Evolutionary conservation across 2,329 filamentous ascomycete genomes (phyloP).

Genomic region (Blumeriella jaapii): DNA sequence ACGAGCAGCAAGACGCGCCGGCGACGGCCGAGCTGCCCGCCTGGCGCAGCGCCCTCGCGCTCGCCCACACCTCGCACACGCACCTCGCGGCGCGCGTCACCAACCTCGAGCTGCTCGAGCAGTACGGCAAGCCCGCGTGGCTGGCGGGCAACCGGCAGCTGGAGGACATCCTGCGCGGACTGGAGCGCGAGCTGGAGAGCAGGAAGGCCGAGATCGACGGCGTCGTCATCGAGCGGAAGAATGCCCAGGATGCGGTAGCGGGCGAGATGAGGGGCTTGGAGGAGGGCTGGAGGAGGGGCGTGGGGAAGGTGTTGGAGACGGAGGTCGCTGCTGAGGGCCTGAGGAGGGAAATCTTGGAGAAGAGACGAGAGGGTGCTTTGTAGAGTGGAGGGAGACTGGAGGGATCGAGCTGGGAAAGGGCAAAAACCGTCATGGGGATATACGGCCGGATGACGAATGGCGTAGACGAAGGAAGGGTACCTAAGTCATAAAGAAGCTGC

Average conservation of each 20-base stretch:
- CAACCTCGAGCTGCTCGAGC: constrained; percentile 21
- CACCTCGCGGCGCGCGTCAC: constrained; percentile 36
- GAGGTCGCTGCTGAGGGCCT: constrained; percentile 73
- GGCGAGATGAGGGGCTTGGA: constrained; percentile 66
- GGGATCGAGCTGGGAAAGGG: background rate
- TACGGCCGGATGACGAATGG: no score
- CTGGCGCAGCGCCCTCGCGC: constrained; percentile 23
- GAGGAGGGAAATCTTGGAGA: constrained; percentile 53
- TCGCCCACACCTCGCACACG: constrained; percentile 45
- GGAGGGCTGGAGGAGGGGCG: constrained; percentile 65
- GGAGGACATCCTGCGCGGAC: constrained; percentile 54
- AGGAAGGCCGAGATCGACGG: constrained; percentile 59
- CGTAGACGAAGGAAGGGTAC: no score
- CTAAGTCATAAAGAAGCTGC: no score
- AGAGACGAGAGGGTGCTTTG: constrained; percentile 36
- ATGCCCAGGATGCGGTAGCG: constrained; percentile 56
- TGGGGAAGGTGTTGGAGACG: constrained; percentile 73
- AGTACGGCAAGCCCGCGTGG: constrained; percentile 76
- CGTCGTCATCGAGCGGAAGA: constrained; percentile 58
- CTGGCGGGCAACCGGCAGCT: constrained; percentile 71
- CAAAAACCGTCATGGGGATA: background rate
- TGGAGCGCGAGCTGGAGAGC: constrained; percentile 66
- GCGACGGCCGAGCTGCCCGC: constrained; percentile 19
- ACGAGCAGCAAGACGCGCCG: constrained; percentile 64
- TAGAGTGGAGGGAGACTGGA: background rate